Conservation (phyloP, 441 rosid genomes). For the Croton laevigatus region DNA sequence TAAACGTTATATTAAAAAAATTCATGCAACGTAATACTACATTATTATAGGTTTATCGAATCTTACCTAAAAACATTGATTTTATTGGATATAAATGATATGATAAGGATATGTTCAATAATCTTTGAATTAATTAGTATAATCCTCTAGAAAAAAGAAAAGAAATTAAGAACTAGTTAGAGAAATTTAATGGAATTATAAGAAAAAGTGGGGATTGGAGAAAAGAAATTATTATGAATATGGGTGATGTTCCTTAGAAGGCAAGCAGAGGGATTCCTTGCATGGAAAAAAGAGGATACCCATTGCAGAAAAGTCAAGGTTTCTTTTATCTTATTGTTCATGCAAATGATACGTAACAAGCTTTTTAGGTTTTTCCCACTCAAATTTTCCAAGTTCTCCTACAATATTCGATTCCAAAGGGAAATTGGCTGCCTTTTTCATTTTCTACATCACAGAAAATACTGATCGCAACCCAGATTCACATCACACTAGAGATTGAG, state of each 20-base stretch:
- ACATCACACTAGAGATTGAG: background rate
- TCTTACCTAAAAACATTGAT: too few species aligned
- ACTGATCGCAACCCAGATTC: too few species aligned
- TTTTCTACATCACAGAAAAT: slow-evolving; percentile 8
- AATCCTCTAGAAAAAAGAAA: too few species aligned
- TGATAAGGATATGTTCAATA: background rate
- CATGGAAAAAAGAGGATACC: slow-evolving; percentile 22
- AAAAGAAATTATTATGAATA: background rate
- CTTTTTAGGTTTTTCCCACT: slow-evolving; percentile 2
- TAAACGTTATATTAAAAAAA: too few species aligned
- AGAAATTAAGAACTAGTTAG: too few species aligned
- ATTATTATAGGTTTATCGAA: too few species aligned
- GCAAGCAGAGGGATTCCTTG: slow-evolving; percentile 22
- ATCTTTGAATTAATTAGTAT: background rate
- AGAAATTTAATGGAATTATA: background rate
- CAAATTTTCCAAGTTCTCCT: slow-evolving; percentile 21
- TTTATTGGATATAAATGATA: too few species aligned
- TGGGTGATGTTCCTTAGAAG: slow-evolving; percentile 17
- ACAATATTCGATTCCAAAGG: slow-evolving; percentile 26
- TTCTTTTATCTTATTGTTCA: background rate
- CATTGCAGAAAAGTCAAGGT: slow-evolving; percentile 32
- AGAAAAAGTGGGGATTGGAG: too few species aligned
- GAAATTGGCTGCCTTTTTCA: background rate
- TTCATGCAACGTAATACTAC: background rate
- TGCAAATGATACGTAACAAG: background rate